Base-by-base conservation (phyloP, 768 basidiomycete genomes). In the Termitomyces sp. region DNA sequence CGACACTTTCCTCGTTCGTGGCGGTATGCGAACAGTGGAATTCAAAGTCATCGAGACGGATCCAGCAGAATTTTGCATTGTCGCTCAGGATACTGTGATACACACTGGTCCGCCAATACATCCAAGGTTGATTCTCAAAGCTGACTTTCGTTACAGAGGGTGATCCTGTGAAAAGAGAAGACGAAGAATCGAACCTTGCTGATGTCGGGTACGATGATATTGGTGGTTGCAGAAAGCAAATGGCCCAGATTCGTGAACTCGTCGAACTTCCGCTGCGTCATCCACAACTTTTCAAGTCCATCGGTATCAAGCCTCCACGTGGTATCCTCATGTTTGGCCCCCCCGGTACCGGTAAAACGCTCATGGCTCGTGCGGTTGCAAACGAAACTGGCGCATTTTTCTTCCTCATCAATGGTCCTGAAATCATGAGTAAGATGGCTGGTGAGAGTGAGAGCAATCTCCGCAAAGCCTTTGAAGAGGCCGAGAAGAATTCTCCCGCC, bases 341-440 rank as follows among this genome's bases (percentile, higher is more conserved):
- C 63, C 96, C 96, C 36, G 97, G 97, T 81, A 98, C 96, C 23
- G 97, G 97, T 82, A 99, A 98, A 79, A 98, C 97, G 6, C 84
- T 99, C 65, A 99, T 99, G 96, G 97, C 97, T 54, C 89, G 97
- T 66, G 97, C 97, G 7, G 97, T 99, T 50, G 97, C 97, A 63
- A 99, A 99, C 72, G 97, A 99, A 76, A 99, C 97, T 30, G 97
- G 97, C 52, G 97, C 97, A 16, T 99, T 99, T 85, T 99, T 99
- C 84, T 99, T 99, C 88, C 79, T 98, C 53, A 99, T 99, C 78
- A 99, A 98, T 70, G 97, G 97, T 56, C 97, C 97, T 54, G 97
- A 99, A 75, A 98, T 99, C 73, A 99, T 99, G 97, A 93, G 90
- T 67, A 98, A 99, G 82, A 99, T 99, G 97, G 97, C 97, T 55